Evolutionary conservation across 2,329 filamentous ascomycete genomes (phyloP), one percentile per base, ranked within the genome.

Genomic region (Graphiopsis chlorocephala): DNA sequence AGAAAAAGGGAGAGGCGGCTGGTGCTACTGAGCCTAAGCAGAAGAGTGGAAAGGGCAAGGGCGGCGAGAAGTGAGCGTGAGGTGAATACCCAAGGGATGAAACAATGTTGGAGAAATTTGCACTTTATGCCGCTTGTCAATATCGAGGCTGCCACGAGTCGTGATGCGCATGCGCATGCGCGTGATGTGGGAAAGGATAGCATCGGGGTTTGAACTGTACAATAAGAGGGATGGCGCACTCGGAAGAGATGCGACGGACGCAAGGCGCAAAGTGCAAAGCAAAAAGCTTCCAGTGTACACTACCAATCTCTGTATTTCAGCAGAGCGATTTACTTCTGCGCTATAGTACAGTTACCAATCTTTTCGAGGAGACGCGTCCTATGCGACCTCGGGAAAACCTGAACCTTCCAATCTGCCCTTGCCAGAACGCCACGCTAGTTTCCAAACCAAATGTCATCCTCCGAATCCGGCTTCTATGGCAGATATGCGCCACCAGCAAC

Each of bases 401-500:
- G 8, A 53, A 45, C 38, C n/a, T 45, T 53, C 50, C 50, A 53
- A 20, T 53, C 50, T 53, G 50, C 48, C 60, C 14, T 23, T 62
- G 3, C 60, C 29, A 55, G 28, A 62, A 62, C 60, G 60, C 60
- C 60, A 55, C 60, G 60, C 60, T 62, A 62, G 48, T 45, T 62
- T 33, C 48, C 31, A 26, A 55, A 45, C 17, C 50, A 28, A 53
- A n/a, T 28, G 26, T 29, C 50, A 28, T 31, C 15, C 38, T n/a
- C 4, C 38, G 8, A 12, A 23, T 15, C 26, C 45, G 25, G 10
- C 28, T 5, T 15, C 71, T 65, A 75, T 42, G 86, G 86, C 73
- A 88, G 74, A 77, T 87, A 89, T 42, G 85, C 85, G 47, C 93
- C 92, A 55, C 91, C 92, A 25, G 93, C 93, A 67, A 98, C 83